Base-by-base conservation (phyloP, 768 basidiomycete genomes). In the Leccinum longicurvipes region DNA sequence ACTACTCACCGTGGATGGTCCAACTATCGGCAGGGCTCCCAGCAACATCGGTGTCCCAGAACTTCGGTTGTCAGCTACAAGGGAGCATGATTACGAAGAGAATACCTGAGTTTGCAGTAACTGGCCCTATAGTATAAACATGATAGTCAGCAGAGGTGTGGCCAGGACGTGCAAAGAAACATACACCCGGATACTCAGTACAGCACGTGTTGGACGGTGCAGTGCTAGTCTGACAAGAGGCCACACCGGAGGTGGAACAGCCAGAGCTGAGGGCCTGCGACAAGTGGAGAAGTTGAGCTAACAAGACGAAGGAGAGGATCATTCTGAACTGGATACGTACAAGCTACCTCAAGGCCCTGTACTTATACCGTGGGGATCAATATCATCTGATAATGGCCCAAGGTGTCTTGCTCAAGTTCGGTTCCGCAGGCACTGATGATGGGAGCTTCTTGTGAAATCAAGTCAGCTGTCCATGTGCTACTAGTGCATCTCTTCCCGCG, bases 1-100 rank as follows among this genome's bases (percentile, higher is more conserved):
- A 15, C n/a, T n/a, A 61, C 78, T 47, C 55, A 83, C 87, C 86
- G 52, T 87, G 87, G 55, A 89, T 84, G 1, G 86, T 90, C 87
- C 88, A 90, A 62, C 82, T 84, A 62, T 86, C 61, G 10, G 66
- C 67, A 6, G 88, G 88, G 11, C 88, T 87, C 19, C 81, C 83
- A 3, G 79, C 67, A 0, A 85, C 82, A 47, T 82, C 62, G 2
- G 82, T 85, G 58, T 89, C 86, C 87, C 88, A 90, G 71, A 89
- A 87, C 83, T 87, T 67, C 21, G 32, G 29, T 12, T n/a, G 3
- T 67, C n/a, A 60, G 47, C 15, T 12, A 41, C 42, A 21, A 36
- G 34, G 21, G 29, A 5, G n/a, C 9, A 27, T 17, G 24, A 42
- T 42, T n/a, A 8, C 12, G 15, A 36, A 10, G 21, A 52, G 24